Evolutionary conservation across 2,329 filamentous ascomycete genomes (phyloP), one percentile per base, ranked within the genome.

Genomic region (Fusarium protoensiforme): DNA sequence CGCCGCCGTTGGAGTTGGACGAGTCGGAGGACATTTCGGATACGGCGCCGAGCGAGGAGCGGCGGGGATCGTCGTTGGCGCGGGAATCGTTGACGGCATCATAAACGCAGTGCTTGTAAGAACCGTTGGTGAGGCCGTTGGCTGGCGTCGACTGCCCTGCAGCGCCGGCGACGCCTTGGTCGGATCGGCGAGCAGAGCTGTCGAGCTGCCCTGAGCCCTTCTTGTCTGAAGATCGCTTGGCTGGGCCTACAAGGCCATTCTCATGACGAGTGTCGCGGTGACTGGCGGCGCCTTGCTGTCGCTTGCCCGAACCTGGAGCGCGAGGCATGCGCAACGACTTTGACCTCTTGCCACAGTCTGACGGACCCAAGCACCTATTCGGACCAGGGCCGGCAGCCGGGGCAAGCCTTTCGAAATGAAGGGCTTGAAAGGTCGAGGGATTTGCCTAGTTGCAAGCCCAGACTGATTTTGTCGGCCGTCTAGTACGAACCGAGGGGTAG

Each of bases 181-280:
- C 82, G 73, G 77, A 74, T 66, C 78, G 73, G 76, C 80, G 80
- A 64, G 79, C 79, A 78, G 82, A 77, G 78, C 77, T 80, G 79
- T 87, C 83, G 78, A 84, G 78, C 71, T 84, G 84, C 74, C 80
- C 81, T 78, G 85, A 84, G 79, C 83, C 86, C 83, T 87, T 89
- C 73, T 78, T 84, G 74, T 79, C 80, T 53, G 80, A 75, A 65
- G 78, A 74, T 77, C 83, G 83, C 76, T 83, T 84, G 59, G 79
- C 81, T 68, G 83, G 81, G 79, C 92, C 92, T 88, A 95, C 92
- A 83, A 94, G 88, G 80, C 94, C 94, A 92, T 94, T 95, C 85
- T 98, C 95, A 85, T 97, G 93, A 83, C 93, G 91, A 80, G 87
- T 90, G 84, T 92, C 92, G 85, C 91, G 91, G 83, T 91, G 88